Evolutionary conservation across 495 filamentous ascomycete species (phyloP).

Genomic region (Hypoxylon cercidicola): DNA sequence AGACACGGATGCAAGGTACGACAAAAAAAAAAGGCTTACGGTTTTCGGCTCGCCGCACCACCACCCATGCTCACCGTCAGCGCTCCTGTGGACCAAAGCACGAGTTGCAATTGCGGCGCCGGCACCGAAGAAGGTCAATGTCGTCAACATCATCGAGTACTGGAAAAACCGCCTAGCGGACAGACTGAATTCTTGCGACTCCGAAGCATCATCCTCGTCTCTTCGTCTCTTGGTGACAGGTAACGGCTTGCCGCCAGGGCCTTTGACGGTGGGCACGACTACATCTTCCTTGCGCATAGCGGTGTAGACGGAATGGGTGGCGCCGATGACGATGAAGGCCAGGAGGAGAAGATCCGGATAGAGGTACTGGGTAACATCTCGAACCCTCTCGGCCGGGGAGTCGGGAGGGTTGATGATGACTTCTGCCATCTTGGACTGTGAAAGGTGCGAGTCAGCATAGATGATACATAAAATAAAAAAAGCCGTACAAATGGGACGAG

Average conservation of each 20-base stretch:
- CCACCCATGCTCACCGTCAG: constrained; percentile 69
- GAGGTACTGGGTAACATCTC: constrained; percentile 52
- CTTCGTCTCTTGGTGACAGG: constrained; percentile 66
- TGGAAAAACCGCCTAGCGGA: constrained; percentile 74
- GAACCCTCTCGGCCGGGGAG: constrained; percentile 49
- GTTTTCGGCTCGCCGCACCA: constrained; percentile 89
- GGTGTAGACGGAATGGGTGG: constrained; percentile 55
- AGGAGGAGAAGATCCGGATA: constrained; percentile 56
- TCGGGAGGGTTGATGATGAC: constrained; percentile 43
- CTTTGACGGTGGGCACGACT: constrained; percentile 53
- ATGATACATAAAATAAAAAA: constrained; percentile 34
- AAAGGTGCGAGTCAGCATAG: constrained; percentile 37
- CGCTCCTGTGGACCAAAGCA: constrained; percentile 62
- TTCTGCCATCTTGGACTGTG: constrained; percentile 47
- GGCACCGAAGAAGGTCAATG: constrained; percentile 79
- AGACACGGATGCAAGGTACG: not conserved
- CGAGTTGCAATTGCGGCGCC: constrained; percentile 78
- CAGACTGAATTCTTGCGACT: constrained; percentile 61
- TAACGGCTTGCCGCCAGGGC: constrained; percentile 85
- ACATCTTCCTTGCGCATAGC: constrained; percentile 56
- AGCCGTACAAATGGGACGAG: constrained; percentile 40
- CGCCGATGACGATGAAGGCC: constrained; percentile 55
- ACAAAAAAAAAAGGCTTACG: constrained; percentile 65
- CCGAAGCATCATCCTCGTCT: constrained; percentile 47
- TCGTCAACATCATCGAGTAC: constrained; percentile 72